Percentiles rank a stretch among this genome's conserved stretches.
Evolutionary conservation across 345 rosid genomes (phyloP).

Genomic region (Ceriops decandra): DNA sequence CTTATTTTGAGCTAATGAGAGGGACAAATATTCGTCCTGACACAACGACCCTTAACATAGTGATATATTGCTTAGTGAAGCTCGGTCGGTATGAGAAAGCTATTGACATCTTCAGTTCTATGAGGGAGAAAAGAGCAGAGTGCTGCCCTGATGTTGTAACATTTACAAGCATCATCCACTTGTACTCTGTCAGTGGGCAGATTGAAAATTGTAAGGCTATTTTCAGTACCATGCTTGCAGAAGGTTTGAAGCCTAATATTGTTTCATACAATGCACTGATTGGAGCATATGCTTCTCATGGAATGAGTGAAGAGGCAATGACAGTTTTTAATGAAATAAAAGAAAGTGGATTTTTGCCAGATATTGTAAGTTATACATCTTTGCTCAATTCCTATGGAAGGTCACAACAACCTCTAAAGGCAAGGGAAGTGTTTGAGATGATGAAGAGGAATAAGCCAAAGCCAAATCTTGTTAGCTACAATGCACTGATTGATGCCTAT

Average conservation of each 20-base stretch:
- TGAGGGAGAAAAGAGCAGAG: conserved; percentile 70
- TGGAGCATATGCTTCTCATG: conserved; percentile 82
- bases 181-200: conserved; percentile 73
- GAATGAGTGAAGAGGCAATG: conserved; percentile 74
- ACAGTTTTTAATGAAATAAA: conserved; percentile 69
- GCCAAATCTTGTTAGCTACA: conserved; percentile 74
- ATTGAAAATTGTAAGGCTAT: conserved; percentile 68
- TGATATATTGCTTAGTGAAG: conserved; percentile 74
- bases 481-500: conserved; percentile 87
- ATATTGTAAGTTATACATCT: conserved; percentile 75
- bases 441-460: conserved; percentile 64
- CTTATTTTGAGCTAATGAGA: conserved; percentile 87
- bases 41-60: conserved; percentile 77
- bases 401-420: conserved; percentile 68
- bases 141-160: conserved; percentile 76
- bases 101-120: conserved; percentile 65
- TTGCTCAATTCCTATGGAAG: conserved; percentile 89
- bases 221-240: conserved; percentile 71
- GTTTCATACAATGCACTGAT: conserved; percentile 73
- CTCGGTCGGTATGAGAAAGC: conserved; percentile 70
- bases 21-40: conserved; percentile 80
- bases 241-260: conserved; percentile 77
- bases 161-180: conserved; percentile 68
- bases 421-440: conserved; percentile 65
- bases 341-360: conserved; percentile 58